Evolutionary conservation across 108 stramenopile species (phyloP).

Genomic region (Cyclostephanos invisitatus): DNA sequence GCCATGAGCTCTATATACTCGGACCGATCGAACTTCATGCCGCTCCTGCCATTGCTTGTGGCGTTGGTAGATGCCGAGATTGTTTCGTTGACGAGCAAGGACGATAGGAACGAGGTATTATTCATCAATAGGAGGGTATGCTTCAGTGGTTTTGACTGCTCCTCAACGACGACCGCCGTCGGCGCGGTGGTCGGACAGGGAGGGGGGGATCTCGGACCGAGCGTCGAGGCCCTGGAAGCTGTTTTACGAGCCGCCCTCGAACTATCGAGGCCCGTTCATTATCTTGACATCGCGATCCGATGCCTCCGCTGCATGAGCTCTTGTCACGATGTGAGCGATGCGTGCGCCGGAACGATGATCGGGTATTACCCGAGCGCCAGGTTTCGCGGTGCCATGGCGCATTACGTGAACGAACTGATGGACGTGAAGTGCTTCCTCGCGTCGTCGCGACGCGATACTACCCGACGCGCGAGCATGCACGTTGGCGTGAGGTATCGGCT

Average conservation of each 20-base stretch:
- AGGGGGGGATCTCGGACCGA: conserved; percentile 35
- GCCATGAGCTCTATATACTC: conserved; percentile 36
- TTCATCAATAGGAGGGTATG: conserved; percentile 47
- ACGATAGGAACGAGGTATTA: conserved; percentile 28
- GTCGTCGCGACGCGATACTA: background rate
- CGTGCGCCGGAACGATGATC: conserved; percentile 31
- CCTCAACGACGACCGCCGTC: conserved; percentile 47
- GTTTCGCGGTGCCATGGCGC: conserved; percentile 27
- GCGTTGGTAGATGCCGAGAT: conserved; percentile 49
- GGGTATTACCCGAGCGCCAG: conserved; percentile 47
- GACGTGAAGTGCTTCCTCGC: conserved; percentile 30
- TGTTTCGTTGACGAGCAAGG: conserved; percentile 34
- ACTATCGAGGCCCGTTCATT: conserved; percentile 15
- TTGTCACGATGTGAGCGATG: conserved; percentile 13
- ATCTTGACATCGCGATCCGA: conserved; percentile 32
- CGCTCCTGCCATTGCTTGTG: conserved; percentile 28
- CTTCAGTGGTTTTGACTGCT: conserved; percentile 53
- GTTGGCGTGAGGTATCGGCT: conserved; percentile 45
- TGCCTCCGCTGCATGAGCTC: conserved; percentile 36
- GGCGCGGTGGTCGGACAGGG: conserved; percentile 39
- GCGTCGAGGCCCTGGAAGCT: conserved; percentile 33
- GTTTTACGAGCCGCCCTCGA: conserved; percentile 26
- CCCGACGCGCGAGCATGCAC: conserved; percentile 5
- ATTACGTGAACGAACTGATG: conserved; percentile 32
- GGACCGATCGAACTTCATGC: conserved; percentile 20